Evolutionary conservation across 345 rosid species (phyloP).

Genomic region (Erysimum cheiranthoides): DNA sequence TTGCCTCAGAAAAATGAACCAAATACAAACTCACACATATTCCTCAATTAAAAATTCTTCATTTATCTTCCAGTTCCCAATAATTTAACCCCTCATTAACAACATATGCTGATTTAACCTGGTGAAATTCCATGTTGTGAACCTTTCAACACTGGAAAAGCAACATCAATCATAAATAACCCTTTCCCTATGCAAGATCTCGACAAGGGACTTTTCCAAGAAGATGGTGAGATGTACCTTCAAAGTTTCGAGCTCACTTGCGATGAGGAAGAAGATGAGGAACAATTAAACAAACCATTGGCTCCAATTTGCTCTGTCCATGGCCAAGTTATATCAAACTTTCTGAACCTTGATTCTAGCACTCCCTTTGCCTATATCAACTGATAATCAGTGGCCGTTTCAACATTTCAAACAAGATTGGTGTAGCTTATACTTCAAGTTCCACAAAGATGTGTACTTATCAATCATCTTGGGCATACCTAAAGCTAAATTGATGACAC

Average conservation of each 20-base stretch:
- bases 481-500: neutral
- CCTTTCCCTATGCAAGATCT: neutral
- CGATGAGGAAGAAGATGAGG: neutral
- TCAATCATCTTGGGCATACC: neutral
- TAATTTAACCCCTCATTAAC: neutral
- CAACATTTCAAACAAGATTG: constrained; percentile 12
- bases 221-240: constrained; percentile 4
- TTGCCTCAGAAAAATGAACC: neutral
- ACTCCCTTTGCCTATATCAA: neutral
- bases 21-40: neutral
- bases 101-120: neutral
- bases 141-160: constrained; percentile 20
- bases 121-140: neutral
- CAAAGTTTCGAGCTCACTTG: constrained; percentile 7
- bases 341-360: neutral
- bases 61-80: neutral
- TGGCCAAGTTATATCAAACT: constrained; percentile 1
- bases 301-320: neutral
- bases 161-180: neutral
- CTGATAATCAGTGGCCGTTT: constrained; percentile 3
- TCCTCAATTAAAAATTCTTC: neutral
- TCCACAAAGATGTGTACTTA: constrained; percentile 16
- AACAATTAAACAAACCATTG: neutral
- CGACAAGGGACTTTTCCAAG: no score
- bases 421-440: constrained; percentile 11